Base-by-base conservation (phyloP, 2,329 filamentous ascomycete species). In the Aciculosporium take region DNA sequence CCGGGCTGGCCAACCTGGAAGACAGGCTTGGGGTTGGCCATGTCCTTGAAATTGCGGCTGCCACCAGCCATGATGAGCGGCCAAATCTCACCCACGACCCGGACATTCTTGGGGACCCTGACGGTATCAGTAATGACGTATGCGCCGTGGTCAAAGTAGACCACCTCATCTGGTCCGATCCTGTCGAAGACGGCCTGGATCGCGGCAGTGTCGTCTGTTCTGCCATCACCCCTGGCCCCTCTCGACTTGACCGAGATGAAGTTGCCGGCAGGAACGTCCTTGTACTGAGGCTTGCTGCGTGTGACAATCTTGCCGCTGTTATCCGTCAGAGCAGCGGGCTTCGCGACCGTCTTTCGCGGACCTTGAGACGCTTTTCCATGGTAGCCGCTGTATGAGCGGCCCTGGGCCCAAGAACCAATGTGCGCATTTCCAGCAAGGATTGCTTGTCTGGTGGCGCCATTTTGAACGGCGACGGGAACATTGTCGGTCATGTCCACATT, bases 81-180 rank as follows among this genome's bases (percentile, higher is more conserved):
- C 84, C 85, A 94, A 56, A 93, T 79, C 63, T 95, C 87, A 53
- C 89, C 89, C 7, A 84, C 84, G 56, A 96, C 88, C 64, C 80
- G 83, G 65, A 89, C 78, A 54, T 86, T 74, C 67, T 81, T 82
- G 43, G 83, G 83, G 7, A 88, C 70, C 49, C 74, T 72, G 57
- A 88, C 64, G 1, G 83, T 88, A 50, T 75, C 68, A 33, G 73
- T 78, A 50, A 88, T 65, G 41, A 83, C 59, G 57, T 88, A 86
- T 38, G 79, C 72, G 41, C 84, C 84, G 53, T 81, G 78, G 53
- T 85, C 81, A 49, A 89, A 81, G 63, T 79, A 88, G 44, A 84
- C 71, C 47, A 89, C 60, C 50, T 81, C 70, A 48, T 76, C 76
- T 1, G 73, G 58, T 13, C 70, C 71, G 32, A 76, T 76, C 44